Evolutionary conservation across 2,329 filamentous ascomycete species (phyloP).

Genomic region (Hypoxylon rubiginosum): DNA sequence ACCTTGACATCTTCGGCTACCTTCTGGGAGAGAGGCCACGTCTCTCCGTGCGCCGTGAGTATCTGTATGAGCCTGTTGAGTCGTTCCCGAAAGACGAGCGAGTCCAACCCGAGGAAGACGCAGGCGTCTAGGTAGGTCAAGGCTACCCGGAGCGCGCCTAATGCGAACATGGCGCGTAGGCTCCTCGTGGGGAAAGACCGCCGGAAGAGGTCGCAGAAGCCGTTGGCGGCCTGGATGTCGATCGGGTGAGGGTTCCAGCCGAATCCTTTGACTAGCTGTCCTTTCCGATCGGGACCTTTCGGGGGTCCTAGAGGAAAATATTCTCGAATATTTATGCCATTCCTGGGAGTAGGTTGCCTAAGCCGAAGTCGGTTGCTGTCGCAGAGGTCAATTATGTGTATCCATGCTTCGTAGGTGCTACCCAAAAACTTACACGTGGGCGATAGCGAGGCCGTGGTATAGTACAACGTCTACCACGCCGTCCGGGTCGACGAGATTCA

Average conservation of each 20-base stretch:
- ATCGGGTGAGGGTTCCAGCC: constrained; percentile 50
- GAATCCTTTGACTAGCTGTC: constrained; percentile 48
- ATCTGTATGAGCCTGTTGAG: constrained; percentile 51
- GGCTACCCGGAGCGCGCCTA: constrained; percentile 46
- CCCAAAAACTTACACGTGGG: constrained; percentile 52
- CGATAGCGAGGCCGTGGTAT: constrained; percentile 53
- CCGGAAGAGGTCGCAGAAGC: constrained; percentile 51
- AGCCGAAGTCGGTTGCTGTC: constrained; percentile 49
- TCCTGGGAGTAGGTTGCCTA: constrained; percentile 45
- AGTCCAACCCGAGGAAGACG: constrained; percentile 52
- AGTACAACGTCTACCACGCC: constrained; percentile 56
- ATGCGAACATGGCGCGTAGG: constrained; percentile 46
- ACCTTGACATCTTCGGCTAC: constrained; percentile 53
- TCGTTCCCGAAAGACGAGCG: constrained; percentile 50
- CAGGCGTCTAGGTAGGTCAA: constrained; percentile 53
- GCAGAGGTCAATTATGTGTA: constrained; percentile 14
- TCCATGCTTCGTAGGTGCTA: constrained; percentile 2
- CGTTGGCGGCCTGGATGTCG: constrained; percentile 52
- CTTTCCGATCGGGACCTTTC: constrained; percentile 47
- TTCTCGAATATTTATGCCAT: constrained; percentile 49
- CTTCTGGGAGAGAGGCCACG: constrained; percentile 53
- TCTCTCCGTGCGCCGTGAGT: constrained; percentile 51
- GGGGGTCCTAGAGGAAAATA: constrained; percentile 50
- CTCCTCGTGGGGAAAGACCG: constrained; percentile 49
- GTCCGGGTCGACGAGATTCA: constrained; percentile 54